A percentile compares a stretch with the other conserved stretches of the same genome.
Conservation (phyloP, 164 flowering plant species). For the Nymphaea thermarum region DNA sequence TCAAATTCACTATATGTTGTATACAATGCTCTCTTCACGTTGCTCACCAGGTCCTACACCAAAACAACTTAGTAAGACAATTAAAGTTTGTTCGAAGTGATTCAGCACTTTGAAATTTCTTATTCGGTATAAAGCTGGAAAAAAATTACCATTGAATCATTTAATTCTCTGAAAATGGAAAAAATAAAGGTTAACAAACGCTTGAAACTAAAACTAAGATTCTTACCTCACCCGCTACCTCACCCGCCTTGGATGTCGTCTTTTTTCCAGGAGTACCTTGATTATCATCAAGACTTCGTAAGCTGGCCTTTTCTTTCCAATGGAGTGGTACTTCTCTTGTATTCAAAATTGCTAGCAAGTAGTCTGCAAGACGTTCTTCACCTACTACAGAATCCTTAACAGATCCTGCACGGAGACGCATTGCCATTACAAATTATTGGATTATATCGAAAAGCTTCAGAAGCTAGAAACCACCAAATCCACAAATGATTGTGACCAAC, state of each 20-base stretch:
- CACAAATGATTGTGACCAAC: slow-evolving; percentile 16
- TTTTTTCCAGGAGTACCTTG: no score
- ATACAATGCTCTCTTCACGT: slow-evolving; percentile 62
- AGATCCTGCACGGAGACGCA: slow-evolving; percentile 35
- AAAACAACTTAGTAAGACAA: background rate
- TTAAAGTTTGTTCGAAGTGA: background rate
- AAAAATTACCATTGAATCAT: background rate
- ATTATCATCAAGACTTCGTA: no score
- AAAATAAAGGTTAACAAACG: no score
- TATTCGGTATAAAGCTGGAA: background rate
- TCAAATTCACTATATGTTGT: slow-evolving; percentile 42
- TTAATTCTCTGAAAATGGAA: background rate
- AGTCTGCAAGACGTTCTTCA: slow-evolving; percentile 89
- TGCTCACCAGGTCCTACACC: slow-evolving; percentile 40
- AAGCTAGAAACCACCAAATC: background rate
- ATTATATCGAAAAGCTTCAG: background rate
- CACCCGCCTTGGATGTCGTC: no score
- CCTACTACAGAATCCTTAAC: slow-evolving; percentile 94
- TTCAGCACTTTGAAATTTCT: background rate
- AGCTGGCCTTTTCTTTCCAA: slow-evolving; percentile 35
- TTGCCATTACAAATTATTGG: background rate
- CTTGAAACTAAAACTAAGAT: no score
- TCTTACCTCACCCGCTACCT: no score
- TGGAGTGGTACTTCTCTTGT: slow-evolving; percentile 80
- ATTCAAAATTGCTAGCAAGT: slow-evolving; percentile 69